Percentiles rank a stretch among this genome's conserved stretches.
phyloP scores from a whole-genome alignment of 495 filamentous ascomycete species.

The Penicillium steckii region DNA sequence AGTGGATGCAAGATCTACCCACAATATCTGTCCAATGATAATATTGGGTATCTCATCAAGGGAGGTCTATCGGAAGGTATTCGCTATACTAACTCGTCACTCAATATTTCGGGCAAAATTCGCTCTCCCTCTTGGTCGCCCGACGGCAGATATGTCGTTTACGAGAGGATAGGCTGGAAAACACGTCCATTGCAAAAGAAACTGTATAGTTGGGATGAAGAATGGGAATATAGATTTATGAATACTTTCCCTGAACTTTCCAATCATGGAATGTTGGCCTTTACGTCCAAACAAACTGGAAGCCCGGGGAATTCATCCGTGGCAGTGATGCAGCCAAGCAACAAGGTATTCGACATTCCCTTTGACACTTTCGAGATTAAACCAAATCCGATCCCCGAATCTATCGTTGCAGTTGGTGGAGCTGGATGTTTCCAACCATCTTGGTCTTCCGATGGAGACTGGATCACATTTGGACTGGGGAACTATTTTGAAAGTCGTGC shows the following conservation, averaged over 20 bases:
- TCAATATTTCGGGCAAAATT: background rate
- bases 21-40: slow-evolving; percentile 2
- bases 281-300: slow-evolving; percentile 3
- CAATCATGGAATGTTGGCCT: background rate
- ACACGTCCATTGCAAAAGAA: slow-evolving; percentile 2
- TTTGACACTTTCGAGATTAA: slow-evolving; percentile 1
- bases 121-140: slow-evolving; percentile 12
- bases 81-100: slow-evolving; percentile 7
- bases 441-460: slow-evolving; percentile 12
- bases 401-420: slow-evolving; percentile 1
- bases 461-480: slow-evolving; percentile 9
- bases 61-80: slow-evolving; percentile 2
- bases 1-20: slow-evolving; percentile 2
- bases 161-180: background rate
- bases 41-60: slow-evolving; percentile 13
- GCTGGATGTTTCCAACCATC: slow-evolving; percentile 14
- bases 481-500: slow-evolving; percentile 11
- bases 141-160: slow-evolving; percentile 11
- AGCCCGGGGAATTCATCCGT: slow-evolving; percentile 2
- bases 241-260: slow-evolving; percentile 8
- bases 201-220: slow-evolving; percentile 11
- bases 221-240: slow-evolving; percentile 17
- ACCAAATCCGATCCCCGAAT: background rate
- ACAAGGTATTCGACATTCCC: background rate
- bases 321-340: slow-evolving; percentile 1